Percentiles rank a stretch among this genome's conserved stretches.
These are phyloP conservation scores for Calophaca sinica DNA, from an alignment of 306 rosid species.

Conservation along the genomic window DNA sequence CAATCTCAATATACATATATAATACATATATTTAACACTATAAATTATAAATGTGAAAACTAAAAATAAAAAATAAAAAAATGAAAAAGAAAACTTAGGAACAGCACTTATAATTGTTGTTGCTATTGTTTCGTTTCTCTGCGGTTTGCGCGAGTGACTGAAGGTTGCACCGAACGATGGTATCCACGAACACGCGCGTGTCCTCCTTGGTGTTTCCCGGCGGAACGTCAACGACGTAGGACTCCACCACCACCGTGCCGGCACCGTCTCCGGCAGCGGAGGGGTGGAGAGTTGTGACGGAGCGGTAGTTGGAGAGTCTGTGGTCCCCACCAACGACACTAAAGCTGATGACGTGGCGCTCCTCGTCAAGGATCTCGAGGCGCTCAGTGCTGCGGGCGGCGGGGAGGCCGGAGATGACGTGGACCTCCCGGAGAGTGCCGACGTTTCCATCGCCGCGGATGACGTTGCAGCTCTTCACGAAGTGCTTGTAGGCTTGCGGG, in stretches of 20 bases:
- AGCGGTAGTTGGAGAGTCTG: constrained; percentile 75
- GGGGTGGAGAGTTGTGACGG: constrained; percentile 79
- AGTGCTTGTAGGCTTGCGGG: constrained; percentile 89
- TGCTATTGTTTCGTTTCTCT: constrained; percentile 53
- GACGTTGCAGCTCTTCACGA: constrained; percentile 86
- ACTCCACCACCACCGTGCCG: constrained; percentile 80
- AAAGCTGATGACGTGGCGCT: constrained; percentile 86
- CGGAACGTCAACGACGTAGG: constrained; percentile 89
- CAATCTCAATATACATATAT: constrained; percentile 23
- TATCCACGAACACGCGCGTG: constrained; percentile 79
- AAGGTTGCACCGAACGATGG: constrained; percentile 91
- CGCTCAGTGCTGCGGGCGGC: constrained; percentile 87
- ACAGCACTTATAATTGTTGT: constrained; percentile 30
- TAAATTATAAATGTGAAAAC: neutral
- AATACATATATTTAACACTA: neutral
- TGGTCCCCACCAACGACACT: constrained; percentile 95
- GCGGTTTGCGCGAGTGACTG: constrained; percentile 86
- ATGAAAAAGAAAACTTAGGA: neutral
- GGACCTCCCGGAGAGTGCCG: constrained; percentile 81
- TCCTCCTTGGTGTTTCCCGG: constrained; percentile 84
- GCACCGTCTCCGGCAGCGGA: constrained; percentile 41
- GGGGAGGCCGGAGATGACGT: constrained; percentile 87
- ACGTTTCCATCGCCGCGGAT: constrained; percentile 82
- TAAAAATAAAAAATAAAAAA: neutral
- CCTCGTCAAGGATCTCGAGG: constrained; percentile 92